Conservation (phyloP, 345 rosid genomes). For the Anastatica hierochuntica region DNA sequence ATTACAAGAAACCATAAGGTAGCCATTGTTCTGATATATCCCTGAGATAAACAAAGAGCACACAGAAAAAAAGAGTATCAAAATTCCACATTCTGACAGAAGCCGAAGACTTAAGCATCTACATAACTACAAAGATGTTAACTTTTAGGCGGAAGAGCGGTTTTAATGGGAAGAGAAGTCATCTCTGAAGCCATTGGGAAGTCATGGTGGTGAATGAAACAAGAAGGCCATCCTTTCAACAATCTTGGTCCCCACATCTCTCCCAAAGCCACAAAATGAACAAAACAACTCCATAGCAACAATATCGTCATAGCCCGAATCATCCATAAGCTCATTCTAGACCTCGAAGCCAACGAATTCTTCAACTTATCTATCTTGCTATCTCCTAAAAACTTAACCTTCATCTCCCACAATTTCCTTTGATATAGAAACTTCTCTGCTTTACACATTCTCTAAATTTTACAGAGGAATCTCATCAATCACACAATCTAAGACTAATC, state of each 20-base stretch:
- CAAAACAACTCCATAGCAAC: slow-evolving; percentile 89
- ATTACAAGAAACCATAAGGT: slow-evolving; percentile 86
- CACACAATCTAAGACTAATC: slow-evolving; percentile 9
- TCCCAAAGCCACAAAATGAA: slow-evolving; percentile 81
- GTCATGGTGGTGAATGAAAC: slow-evolving; percentile 41
- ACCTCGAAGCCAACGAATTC: slow-evolving; percentile 28
- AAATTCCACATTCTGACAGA: not conserved
- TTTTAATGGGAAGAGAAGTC: slow-evolving; percentile 35
- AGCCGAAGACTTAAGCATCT: not conserved
- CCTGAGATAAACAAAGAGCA: slow-evolving; percentile 36
- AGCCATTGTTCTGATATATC: slow-evolving; percentile 87
- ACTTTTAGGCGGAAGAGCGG: slow-evolving; percentile 74
- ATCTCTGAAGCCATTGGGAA: slow-evolving; percentile 29
- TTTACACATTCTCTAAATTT: slow-evolving; percentile 22
- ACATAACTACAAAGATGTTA: slow-evolving; percentile 17
- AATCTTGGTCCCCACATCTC: slow-evolving; percentile 86
- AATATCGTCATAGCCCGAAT: slow-evolving; percentile 80
- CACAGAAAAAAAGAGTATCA: not conserved
- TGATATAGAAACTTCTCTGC: slow-evolving; percentile 21
- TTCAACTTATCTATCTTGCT: slow-evolving; percentile 45
- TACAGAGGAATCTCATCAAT: slow-evolving; percentile 6
- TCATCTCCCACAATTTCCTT: slow-evolving; percentile 27
- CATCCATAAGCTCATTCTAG: slow-evolving; percentile 80
- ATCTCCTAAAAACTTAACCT: slow-evolving; percentile 40
- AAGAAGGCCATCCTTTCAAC: slow-evolving; percentile 84